Percentiles rank a stretch among this genome's conserved stretches.
Conservation (phyloP, 1,284 basidiomycete genomes). For the Heliocybe sulcata region DNA sequence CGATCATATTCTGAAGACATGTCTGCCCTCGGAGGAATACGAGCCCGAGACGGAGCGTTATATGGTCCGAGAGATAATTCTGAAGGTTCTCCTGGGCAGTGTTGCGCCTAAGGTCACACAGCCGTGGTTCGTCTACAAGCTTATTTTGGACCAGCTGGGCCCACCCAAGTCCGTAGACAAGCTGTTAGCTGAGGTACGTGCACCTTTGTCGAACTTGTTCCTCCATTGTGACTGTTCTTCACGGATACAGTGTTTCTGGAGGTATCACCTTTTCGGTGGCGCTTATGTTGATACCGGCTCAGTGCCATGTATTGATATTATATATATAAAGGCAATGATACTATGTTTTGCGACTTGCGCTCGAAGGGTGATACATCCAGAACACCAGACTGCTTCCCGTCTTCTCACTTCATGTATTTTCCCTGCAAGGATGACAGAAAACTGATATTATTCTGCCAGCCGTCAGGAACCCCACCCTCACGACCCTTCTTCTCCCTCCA, state of each 20-base stretch:
- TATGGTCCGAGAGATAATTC: slow-evolving; percentile 70
- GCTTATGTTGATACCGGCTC: background rate
- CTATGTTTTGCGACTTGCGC: background rate
- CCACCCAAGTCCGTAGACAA: slow-evolving; percentile 16
- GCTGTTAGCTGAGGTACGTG: slow-evolving; percentile 22
- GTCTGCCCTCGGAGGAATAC: slow-evolving; percentile 65
- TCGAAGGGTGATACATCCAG: background rate
- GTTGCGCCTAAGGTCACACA: slow-evolving; percentile 64
- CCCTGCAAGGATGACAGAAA: background rate
- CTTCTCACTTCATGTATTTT: background rate
- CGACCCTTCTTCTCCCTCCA: slow-evolving; percentile 20
- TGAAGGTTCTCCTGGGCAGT: slow-evolving; percentile 62
- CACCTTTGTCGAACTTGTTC: background rate
- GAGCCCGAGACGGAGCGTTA: slow-evolving; percentile 63
- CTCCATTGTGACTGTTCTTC: background rate
- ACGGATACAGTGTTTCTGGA: background rate
- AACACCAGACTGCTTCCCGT: background rate
- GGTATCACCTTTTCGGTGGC: background rate
- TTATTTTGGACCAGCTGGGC: slow-evolving; percentile 55
- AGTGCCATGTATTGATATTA: background rate
- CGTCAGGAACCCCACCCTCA: slow-evolving; percentile 14
- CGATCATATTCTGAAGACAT: slow-evolving; percentile 60
- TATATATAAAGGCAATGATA: background rate
- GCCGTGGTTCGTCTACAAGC: slow-evolving; percentile 76
- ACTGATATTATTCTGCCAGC: slow-evolving; percentile 8